These are phyloP conservation scores for Solanum medicagineum DNA, from an alignment of 257 asterid species.

Conservation along the genomic window DNA sequence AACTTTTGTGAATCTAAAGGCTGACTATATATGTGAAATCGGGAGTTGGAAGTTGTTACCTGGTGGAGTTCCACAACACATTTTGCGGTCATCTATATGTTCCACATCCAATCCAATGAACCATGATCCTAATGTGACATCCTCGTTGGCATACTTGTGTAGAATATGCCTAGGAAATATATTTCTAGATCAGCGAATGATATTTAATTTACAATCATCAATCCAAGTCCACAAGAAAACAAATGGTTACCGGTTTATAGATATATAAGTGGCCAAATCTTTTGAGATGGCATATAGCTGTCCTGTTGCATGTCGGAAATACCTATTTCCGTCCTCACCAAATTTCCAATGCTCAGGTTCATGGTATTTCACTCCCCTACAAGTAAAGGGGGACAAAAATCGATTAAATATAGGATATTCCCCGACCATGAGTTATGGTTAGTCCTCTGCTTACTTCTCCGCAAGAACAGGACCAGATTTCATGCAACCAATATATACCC, in stretches of 20 bases:
- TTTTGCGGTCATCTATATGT: constrained; percentile 78
- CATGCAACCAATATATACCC: constrained; percentile 55
- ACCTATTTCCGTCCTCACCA: constrained; percentile 77
- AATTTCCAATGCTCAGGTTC: constrained; percentile 95
- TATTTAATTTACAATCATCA: not conserved
- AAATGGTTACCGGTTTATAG: constrained; percentile 51
- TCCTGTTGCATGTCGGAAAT: constrained; percentile 90
- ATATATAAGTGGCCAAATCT: constrained; percentile 79
- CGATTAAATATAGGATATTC: not conserved
- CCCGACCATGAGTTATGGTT: not conserved
- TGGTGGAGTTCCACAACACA: constrained; percentile 95
- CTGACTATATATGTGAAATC: not conserved
- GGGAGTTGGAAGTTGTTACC: constrained; percentile 27
- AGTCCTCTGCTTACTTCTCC: constrained; percentile 21
- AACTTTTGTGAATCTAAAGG: not conserved
- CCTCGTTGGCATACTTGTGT: constrained; percentile 82
- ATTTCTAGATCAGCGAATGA: not conserved
- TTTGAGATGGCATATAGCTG: constrained; percentile 78
- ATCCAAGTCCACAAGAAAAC: not conserved
- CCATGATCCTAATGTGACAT: constrained; percentile 85
- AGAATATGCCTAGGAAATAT: constrained; percentile 39
- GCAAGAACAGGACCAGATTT: constrained; percentile 56
- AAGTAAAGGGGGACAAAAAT: not conserved
- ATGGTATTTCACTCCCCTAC: constrained; percentile 76
- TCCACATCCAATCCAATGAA: constrained; percentile 82